Evolutionary conservation across 2,329 filamentous ascomycete species (phyloP).

Genomic region (Colletotrichum falcatum): DNA sequence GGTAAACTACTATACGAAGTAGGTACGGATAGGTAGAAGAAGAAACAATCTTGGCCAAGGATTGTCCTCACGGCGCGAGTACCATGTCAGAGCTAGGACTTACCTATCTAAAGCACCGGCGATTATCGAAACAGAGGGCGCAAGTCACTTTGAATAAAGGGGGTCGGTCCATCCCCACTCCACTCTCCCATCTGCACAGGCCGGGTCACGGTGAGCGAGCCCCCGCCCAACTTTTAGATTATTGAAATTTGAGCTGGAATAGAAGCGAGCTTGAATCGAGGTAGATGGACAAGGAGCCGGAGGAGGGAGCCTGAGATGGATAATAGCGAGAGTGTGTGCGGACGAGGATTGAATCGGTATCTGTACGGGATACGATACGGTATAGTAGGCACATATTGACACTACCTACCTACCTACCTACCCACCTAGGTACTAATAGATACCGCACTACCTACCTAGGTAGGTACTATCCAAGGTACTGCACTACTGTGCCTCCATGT

Average conservation of each 20-base stretch:
- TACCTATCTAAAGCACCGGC: conserved; percentile 34
- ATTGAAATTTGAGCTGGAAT: conserved; percentile 15
- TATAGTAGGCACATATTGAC: too few species aligned
- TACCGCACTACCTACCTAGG: too few species aligned
- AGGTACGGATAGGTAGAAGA: not conserved
- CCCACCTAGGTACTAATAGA: too few species aligned
- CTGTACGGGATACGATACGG: too few species aligned
- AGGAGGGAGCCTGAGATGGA: not conserved
- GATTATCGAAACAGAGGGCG: conserved; percentile 34
- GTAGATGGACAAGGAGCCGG: not conserved
- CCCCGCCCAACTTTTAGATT: not conserved
- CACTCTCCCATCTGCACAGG: conserved; percentile 35
- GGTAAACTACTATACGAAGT: not conserved
- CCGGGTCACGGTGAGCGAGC: not conserved
- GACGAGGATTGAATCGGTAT: conserved; percentile 15
- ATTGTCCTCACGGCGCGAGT: not conserved
- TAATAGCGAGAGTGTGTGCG: not conserved
- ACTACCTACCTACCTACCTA: not conserved
- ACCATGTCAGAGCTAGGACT: conserved; percentile 32
- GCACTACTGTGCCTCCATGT: conserved; percentile 1
- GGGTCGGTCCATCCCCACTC: conserved; percentile 37
- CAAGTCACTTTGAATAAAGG: conserved; percentile 36
- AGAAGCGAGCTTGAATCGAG: not conserved
- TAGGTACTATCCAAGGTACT: too few species aligned
- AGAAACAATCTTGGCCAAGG: conserved; percentile 11